Evolutionary conservation across 2,329 filamentous ascomycete genomes (phyloP).

Genomic region (Thelonectria rubi): DNA sequence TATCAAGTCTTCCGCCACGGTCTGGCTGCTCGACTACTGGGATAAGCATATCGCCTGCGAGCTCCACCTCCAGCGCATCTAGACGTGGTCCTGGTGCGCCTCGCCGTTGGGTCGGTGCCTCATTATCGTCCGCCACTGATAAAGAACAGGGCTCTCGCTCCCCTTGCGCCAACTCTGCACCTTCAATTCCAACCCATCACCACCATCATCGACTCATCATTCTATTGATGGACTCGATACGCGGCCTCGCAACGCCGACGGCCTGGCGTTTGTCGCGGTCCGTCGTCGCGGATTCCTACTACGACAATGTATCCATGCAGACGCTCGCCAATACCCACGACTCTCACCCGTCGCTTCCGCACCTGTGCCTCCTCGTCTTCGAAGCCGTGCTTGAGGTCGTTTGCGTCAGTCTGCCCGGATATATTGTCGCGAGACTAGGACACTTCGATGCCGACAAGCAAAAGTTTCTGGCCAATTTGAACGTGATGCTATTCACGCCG

Average conservation of each 20-base stretch:
- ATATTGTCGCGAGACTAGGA: conserved; percentile 87
- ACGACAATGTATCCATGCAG: conserved; percentile 53
- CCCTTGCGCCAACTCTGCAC: conserved; percentile 18
- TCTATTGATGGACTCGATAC: conserved; percentile 50
- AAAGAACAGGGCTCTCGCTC: not conserved
- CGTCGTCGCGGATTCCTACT: conserved; percentile 45
- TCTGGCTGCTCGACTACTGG: not conserved
- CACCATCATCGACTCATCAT: conserved; percentile 11
- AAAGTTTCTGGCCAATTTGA: conserved; percentile 95
- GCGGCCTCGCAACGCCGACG: conserved; percentile 52
- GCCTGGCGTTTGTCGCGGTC: conserved; percentile 55
- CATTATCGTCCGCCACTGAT: conserved; percentile 32
- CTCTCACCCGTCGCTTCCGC: conserved; percentile 70
- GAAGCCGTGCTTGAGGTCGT: conserved; percentile 95
- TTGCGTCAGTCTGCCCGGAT: conserved; percentile 92
- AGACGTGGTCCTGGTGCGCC: conserved; percentile 23
- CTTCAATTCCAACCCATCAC: conserved; percentile 17
- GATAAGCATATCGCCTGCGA: conserved; percentile 17
- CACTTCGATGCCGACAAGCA: conserved; percentile 96
- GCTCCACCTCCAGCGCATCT: conserved; percentile 18
- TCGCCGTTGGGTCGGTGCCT: conserved; percentile 14
- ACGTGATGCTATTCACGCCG: conserved; percentile 95
- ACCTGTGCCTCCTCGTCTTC: conserved; percentile 85
- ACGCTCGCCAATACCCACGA: conserved; percentile 55
- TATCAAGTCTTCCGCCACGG: not conserved